Base-by-base conservation (phyloP, 768 basidiomycete genomes). In the Tulasnella calospora region DNA sequence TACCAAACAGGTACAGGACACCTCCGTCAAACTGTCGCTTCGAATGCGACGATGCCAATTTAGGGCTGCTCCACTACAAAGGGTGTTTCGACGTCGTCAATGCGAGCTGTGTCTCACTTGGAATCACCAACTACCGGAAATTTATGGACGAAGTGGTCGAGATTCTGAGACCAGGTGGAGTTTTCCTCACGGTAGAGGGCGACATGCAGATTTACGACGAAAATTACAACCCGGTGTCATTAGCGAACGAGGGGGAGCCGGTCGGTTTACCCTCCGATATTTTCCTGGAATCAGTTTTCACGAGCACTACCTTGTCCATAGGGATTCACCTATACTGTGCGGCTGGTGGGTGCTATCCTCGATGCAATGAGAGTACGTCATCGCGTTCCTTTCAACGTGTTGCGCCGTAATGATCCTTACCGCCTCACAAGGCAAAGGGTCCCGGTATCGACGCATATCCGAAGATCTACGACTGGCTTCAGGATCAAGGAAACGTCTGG, bases 191-290 rank as follows among this genome's bases (percentile, higher is more conserved):
- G 8, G 69, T 78, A 67, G 69, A 36, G 23, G 69, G 40, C 5
- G 77, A 78, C 55, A 36, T 71, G 41, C 70, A 72, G 70, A 46
- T 47, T 33, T 36, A 33, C 69, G 69, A 78, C 27, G 77, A 71
- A 21, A 73, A 73, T 19, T 27, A 27, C 9, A 40, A 78, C 36
- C 12, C 6, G 23, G 23, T 40, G n/a, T 23, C 71, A 3, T 40
- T 46, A 13, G n/a, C n/a, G 8, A 33, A 72, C 71, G 71, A 41
- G 36, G 44, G 44, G n/a, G 71, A 72, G n/a, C 71, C 71, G 3
- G 71, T 72, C n/a, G 23, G 71, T 21, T 70, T 47, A 35, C 61
- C 27, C 3, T 12, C n/a, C 9, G 23, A 17, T 23, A 40, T 30
- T 9, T 72, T 27, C 30, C n/a, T 23, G 15, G 6, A 5, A n/a